Evolutionary conservation across 805 yeast genomes (phyloP), one percentile per base, ranked within the genome.

Genomic region (Saturnispora besseyi): DNA sequence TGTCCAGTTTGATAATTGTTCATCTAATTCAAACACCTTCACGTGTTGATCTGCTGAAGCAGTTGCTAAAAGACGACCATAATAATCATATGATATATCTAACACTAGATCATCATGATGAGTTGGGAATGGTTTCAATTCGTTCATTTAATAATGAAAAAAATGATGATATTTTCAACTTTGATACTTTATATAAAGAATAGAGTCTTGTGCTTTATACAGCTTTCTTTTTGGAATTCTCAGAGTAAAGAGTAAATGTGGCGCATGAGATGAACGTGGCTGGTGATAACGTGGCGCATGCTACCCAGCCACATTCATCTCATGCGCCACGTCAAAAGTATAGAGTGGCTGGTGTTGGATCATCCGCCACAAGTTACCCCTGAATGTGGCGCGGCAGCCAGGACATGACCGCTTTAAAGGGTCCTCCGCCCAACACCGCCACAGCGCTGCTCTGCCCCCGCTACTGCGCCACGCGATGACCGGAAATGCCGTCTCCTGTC

Each of bases 41-140:
- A 93, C 77, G 60, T 87, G 95, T 60, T 90, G 96, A 67, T 93
- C 99, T 0, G 95, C 87, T 4, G 96, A 87, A 52, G 95, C 90
- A 0, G 97, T 91, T 2, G 98, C 99, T 50, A 93, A 72, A 53
- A 89, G 87, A 49, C 82, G 79, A 1, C 99, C 98, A 62, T 91
- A 91, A 67, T 84, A 91, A 66, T 93, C 96, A 66, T 90, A 93
- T 21, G 87, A 82, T 24, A 90, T 80, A 60, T 90, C 96, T 57
- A 90, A 95, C 42, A 91, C 81, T 49, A 91, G 74, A 64, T 93
- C 99, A 59, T 88, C 96, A 64, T 93, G 98, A 33, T 95, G 95
- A 0, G 96, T 85, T 13, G 82, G 74, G 58, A 91, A 84, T 3
- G 96, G 88, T 59, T 80, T 81, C 75, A 77, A 74, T 28, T 57